Evolutionary conservation across 805 yeast genomes (phyloP), one percentile per base, ranked within the genome.

Genomic region (Wickerhamiella vanderwaltii): DNA sequence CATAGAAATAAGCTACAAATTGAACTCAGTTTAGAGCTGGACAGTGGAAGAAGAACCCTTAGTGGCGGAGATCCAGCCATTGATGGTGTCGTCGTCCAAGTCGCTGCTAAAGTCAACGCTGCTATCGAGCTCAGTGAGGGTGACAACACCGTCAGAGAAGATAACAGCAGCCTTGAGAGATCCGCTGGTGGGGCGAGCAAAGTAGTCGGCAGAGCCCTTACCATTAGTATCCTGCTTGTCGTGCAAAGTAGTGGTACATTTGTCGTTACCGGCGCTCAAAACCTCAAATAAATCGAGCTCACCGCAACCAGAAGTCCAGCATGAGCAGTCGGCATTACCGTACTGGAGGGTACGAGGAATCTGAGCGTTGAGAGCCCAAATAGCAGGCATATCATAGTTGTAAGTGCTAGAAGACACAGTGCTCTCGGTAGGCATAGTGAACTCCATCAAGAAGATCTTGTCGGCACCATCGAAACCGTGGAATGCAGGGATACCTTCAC

Each of bases 251-350:
- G 83, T 68, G 41, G 62, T 54, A 62, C 87, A 67, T 61, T 78
- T 76, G 59, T 69, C 66, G 48, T 83, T 75, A 51, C 95, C 95
- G 26, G 80, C 51, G 48, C 76, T 66, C 53, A 91, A 72, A 52
- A 88, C 71, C 73, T 91, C 98, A 57, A 88, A 91, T 56, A 86
- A 69, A 66, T 91, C 98, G 56, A 91, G 70, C 71, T 91, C 98
- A 68, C 98, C 98, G 68, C 98, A 91, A 48, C 97, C 97, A 43
- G 94, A 72, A 41, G 73, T 55, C 98, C 98, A 91, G 73, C 98
- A 91, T 28, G 96, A 85, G 71, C 97, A 91, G 16, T 72, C 60
- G 19, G 77, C 60, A 46, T 68, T 67, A 62, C 96, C 96, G 66
- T 91, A 91, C 68, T 91, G 97, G 57, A 78, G 66, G 52, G 96